Base-by-base conservation (phyloP, 345 rosid genomes). In the Chamaenerion angustifolium region DNA sequence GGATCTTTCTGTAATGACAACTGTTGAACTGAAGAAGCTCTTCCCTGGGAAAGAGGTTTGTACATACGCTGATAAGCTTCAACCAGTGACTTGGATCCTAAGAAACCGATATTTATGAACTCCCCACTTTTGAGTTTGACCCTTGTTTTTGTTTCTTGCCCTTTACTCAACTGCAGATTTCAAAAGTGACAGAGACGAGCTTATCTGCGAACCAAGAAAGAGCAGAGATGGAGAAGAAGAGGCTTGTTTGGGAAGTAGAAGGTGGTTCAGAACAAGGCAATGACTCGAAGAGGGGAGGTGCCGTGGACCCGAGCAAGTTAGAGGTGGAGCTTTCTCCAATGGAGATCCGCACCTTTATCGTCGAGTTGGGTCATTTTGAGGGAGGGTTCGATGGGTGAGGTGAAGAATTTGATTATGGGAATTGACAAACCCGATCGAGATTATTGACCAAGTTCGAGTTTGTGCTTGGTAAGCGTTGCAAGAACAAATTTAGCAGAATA, bases 201-300 rank as follows among this genome's bases (percentile, higher is more conserved):
- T 72, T 90, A 55, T 79, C 96, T 8, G 98, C 83, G 4, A 90
- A 90, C 56, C 95, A 83, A 76, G 87, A 76, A 73, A 74, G 81
- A 60, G 54, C 64, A 0, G 79, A 76, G 60, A 83, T 90, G 96
- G 84, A 77, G 75, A 86, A 69, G 57, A 90, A 70, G 68, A 76
- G 85, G 60, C 80, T 90, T 6, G 70, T 57, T 5, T 90, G 98
- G 98, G 71, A 78, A 70, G 73, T 73, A 37, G 87, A 76, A 71
- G 76, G 72, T 31, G 43, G 62, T 1, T 2, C 65, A 46, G 61
- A 56, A 52, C 66, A 62, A 57, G 13, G 64, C 48, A 64, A 60
- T 31, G 74, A 46, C 21, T 45, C 40, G 27, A 74, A 31, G 37
- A 31, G 94, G 68, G 98, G 98, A 41, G 65, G 67, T 40, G 67